A percentile compares a stretch with the other conserved stretches of the same genome.
Evolutionary conservation across 140 eudicot species (phyloP).

Genomic region (Oenanthe javanica): DNA sequence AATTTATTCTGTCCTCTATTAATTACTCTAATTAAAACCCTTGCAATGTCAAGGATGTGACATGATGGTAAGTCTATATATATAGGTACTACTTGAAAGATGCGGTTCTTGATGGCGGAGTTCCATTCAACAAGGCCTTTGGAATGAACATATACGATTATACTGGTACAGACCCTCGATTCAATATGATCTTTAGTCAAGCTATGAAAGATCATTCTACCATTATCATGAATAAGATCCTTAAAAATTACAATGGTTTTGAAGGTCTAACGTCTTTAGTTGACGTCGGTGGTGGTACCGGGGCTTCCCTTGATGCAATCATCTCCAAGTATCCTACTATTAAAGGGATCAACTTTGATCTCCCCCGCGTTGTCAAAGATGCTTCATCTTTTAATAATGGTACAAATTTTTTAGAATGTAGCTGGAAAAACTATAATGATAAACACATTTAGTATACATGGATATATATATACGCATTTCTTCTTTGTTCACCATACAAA

Average conservation of each 20-base stretch:
- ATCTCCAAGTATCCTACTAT: constrained; percentile 27
- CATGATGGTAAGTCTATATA: too few relatives aligned
- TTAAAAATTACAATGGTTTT: constrained; percentile 27
- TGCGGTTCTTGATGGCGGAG: constrained; percentile 30
- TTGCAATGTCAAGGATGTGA: too few relatives aligned
- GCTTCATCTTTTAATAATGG: constrained; percentile 23
- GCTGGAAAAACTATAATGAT: too few relatives aligned
- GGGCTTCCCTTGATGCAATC: constrained; percentile 21
- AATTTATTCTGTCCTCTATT: too few relatives aligned
- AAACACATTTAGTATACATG: too few relatives aligned
- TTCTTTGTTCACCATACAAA: too few relatives aligned
- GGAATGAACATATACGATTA: constrained; percentile 24
- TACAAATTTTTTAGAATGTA: too few relatives aligned
- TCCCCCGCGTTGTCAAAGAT: too few relatives aligned
- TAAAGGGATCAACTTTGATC: constrained; percentile 13
- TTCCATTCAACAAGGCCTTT: constrained; percentile 26
- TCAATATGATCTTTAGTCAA: constrained; percentile 20
- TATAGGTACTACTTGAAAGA: constrained; percentile 27
- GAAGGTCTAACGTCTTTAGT: constrained; percentile 19
- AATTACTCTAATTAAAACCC: too few relatives aligned
- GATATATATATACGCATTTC: too few relatives aligned
- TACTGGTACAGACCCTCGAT: constrained; percentile 12
- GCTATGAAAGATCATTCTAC: constrained; percentile 28
- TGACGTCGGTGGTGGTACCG: constrained; percentile 41
- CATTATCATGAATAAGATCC: constrained; percentile 19